Evolutionary conservation across 2,329 filamentous ascomycete species (phyloP), one percentile per base, ranked within the genome.

Genomic region (Pseudocercospora ulei): DNA sequence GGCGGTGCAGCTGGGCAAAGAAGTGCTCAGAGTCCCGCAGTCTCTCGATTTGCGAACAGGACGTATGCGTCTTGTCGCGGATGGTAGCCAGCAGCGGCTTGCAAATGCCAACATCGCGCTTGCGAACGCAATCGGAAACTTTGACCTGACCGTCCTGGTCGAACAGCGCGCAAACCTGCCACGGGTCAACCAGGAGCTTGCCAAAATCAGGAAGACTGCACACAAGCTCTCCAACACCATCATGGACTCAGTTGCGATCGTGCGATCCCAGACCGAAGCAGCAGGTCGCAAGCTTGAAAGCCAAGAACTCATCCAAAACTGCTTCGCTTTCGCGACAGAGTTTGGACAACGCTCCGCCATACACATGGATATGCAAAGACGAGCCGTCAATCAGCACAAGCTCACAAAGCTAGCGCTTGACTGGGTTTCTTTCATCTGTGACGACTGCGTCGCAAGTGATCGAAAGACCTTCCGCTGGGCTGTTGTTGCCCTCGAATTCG

Each of bases 241-340:
- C 63, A 95, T 98, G 85, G 88, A 96, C 62, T 95, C 86, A 58
- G 90, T 98, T 28, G 85, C 93, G 58, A 85, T 84, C 47, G 90
- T 98, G 48, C 75, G 86, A 48, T 78, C 78, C 51, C 88, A 98
- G 62, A 86, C 86, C 1, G 72, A 74, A 41, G 49, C 49, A 7
- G 47, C 49, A 8, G 49, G 49, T 6, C 37, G 49, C 18, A 83
- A 80, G 5, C 74, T 88, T 48, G 81, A 90, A 49, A 94, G 88
- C 58, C 86, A 94, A 54, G 90, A 98, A 56, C 75, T 98, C 18
- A 90, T 98, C 48, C 90, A 98, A 62, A 93, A 86, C 3, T 98
- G 88, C 63, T 98, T 96, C 61, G 82, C 92, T 25, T 98, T 96
- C 56, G 90, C 90, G n/a, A 96, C 90, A 0, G 90, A 98, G 60